phyloP scores from a whole-genome alignment of 2,329 filamentous ascomycete genomes.

The Elsinoe necatrix region DNA sequence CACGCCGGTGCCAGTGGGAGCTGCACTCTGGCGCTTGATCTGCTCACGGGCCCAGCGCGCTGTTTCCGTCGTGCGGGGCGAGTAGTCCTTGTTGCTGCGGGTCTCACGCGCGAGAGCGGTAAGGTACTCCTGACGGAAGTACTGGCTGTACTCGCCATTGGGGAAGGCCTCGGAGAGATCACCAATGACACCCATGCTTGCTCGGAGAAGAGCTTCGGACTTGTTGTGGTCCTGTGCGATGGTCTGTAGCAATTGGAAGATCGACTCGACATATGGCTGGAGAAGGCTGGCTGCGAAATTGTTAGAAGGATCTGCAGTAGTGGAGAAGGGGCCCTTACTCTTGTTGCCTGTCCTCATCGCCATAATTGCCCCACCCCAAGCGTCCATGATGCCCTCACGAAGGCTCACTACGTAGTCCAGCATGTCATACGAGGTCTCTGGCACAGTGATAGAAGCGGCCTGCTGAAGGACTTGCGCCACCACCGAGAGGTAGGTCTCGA shows the following conservation, averaged over 20 bases:
- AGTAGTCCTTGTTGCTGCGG: constrained; percentile 79
- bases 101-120: constrained; percentile 86
- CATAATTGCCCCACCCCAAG: constrained; percentile 93
- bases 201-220: constrained; percentile 82
- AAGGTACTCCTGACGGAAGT: constrained; percentile 87
- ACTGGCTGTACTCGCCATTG: constrained; percentile 72
- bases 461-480: constrained; percentile 93
- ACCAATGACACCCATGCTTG: constrained; percentile 95
- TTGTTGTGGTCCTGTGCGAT: constrained; percentile 78
- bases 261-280: constrained; percentile 68
- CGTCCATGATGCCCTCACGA: constrained; percentile 96
- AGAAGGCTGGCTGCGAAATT: constrained; percentile 53
- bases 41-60: constrained; percentile 96
- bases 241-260: constrained; percentile 77
- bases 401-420: constrained; percentile 92
- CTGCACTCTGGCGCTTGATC: constrained; percentile 70
- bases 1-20: not conserved
- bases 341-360: constrained; percentile 80
- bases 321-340: constrained; percentile 30
- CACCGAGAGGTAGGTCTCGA: constrained; percentile 85
- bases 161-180: constrained; percentile 93
- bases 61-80: constrained; percentile 77
- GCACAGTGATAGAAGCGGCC: constrained; percentile 72
- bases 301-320: constrained; percentile 23
- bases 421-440: constrained; percentile 74